Evolutionary conservation across 1,284 basidiomycete genomes (phyloP), one percentile per base, ranked within the genome.

Genomic region (Mycena sp.): DNA sequence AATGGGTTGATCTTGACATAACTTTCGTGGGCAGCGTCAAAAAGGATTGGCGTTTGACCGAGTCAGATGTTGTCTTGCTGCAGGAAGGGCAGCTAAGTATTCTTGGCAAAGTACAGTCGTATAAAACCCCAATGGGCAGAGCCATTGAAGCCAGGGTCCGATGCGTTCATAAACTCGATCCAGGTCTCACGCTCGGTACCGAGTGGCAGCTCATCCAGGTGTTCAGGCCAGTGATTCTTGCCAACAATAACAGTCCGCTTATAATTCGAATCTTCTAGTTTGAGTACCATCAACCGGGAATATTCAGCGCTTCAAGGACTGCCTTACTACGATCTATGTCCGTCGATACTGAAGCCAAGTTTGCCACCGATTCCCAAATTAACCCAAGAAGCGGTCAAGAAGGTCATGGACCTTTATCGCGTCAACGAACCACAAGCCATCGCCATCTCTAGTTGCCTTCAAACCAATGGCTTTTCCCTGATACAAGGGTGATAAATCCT

Each of bases 361-460:
- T 81, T 94, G 28, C 78, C 85, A 19, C 75, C 78, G 29, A 79
- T 85, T 48, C 75, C 85, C 17, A 72, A 72, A 21, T 69, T 90
- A n/a, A 81, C 88, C 9, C 64, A 73, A 7, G 76, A 75, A n/a
- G 88, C 91, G 21, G 74, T 97, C 9, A 76, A 85, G 51, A 81
- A 83, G 58, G 85, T 90, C 1, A 95, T 95, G 90, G 73, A 82
- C 12, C 80, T 79, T 1, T 93, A 93, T 73, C 83, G 85, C 46
- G 87, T 98, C 59, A 99, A 99, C 73, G 91, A 96, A 74, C 97
- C 98, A 3, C 98, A 99, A 77, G 97, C 97, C 4, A 86, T 83
- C 40, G 98, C 98, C 3, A 95, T 99, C 50, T 75, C 95, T 6
- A 89, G 89, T 25, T 87, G 95, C 0, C 81, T 98, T 69, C 77